Evolutionary conservation across 2,329 filamentous ascomycete genomes (phyloP).

Genomic region (Raffaelea arxii): DNA sequence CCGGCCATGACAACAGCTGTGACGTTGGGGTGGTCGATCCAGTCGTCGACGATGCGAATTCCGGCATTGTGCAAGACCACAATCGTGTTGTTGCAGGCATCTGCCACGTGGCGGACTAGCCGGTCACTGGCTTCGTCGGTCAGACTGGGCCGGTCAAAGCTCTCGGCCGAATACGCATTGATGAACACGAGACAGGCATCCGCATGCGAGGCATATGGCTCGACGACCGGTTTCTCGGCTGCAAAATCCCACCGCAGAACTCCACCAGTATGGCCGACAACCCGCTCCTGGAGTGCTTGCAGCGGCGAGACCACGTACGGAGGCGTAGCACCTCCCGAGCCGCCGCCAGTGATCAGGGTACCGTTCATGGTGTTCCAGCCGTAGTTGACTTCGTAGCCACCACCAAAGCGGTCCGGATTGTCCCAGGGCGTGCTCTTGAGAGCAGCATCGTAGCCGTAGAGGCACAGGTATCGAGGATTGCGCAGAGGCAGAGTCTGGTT

Average conservation of each 20-base stretch:
- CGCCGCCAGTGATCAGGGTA: conserved; percentile 41
- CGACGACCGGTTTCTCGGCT: conserved; percentile 27
- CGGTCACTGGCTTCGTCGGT: conserved; percentile 58
- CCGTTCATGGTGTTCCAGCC: conserved; percentile 41
- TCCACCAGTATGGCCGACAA: conserved; percentile 40
- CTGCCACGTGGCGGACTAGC: conserved; percentile 42
- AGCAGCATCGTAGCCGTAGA: conserved; percentile 55
- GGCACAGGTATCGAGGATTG: conserved; percentile 39
- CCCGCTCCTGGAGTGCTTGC: conserved; percentile 44
- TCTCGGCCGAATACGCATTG: conserved; percentile 68
- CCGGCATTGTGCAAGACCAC: conserved; percentile 60
- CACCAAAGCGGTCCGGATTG: conserved; percentile 32
- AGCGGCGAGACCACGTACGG: conserved; percentile 39
- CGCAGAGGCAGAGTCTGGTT: conserved; percentile 41
- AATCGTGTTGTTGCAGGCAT: conserved; percentile 47
- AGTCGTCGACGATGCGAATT: conserved; percentile 49
- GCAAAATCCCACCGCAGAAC: conserved; percentile 48
- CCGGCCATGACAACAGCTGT: conserved; percentile 76
- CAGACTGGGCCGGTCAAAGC: conserved; percentile 56
- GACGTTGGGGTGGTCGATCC: conserved; percentile 46
- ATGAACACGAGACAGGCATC: conserved; percentile 58
- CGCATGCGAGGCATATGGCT: conserved; percentile 33
- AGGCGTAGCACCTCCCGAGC: conserved; percentile 40
- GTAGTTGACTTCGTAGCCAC: conserved; percentile 31
- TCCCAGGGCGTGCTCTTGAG: conserved; percentile 31